Conservation (phyloP, 208 protist genomes). For the Acanthamoeba castellanii region DNA sequence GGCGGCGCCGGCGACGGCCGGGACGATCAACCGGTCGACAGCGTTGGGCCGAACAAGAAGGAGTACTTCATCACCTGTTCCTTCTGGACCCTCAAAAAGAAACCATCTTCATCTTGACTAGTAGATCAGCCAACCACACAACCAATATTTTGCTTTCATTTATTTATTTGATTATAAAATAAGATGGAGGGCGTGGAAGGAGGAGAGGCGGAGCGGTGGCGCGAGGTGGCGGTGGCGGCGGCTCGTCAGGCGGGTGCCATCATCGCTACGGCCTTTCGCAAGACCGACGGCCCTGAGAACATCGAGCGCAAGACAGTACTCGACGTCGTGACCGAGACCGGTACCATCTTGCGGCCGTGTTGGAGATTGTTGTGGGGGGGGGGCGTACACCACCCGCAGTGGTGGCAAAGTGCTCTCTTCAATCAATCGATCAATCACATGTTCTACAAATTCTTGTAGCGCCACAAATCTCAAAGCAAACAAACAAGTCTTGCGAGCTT, state of each 20-base stretch:
- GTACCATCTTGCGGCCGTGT: neutral
- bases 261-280: neutral
- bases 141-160: neutral
- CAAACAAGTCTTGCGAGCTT: neutral
- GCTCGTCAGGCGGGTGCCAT: neutral
- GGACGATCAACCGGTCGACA: neutral
- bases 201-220: neutral
- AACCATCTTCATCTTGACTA: neutral
- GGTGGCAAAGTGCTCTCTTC: too few relatives aligned
- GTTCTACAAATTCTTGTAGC: too few relatives aligned
- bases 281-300: neutral
- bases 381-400: too few relatives aligned
- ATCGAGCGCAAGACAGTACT: slow-evolving; percentile 23
- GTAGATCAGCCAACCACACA: neutral
- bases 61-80: slow-evolving; percentile 29
- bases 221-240: neutral
- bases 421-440: too few relatives aligned
- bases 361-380: neutral
- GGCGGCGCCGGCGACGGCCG: neutral
- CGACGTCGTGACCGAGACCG: slow-evolving; percentile 49
- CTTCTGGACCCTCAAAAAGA: slow-evolving; percentile 2
- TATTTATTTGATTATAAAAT: neutral
- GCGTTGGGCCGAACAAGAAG: neutral
- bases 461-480: neutral
- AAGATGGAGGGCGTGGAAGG: neutral